Evolutionary conservation across 495 filamentous ascomycete species (phyloP), one percentile per base, ranked within the genome.

Genomic region (Penicillium paradoxum): DNA sequence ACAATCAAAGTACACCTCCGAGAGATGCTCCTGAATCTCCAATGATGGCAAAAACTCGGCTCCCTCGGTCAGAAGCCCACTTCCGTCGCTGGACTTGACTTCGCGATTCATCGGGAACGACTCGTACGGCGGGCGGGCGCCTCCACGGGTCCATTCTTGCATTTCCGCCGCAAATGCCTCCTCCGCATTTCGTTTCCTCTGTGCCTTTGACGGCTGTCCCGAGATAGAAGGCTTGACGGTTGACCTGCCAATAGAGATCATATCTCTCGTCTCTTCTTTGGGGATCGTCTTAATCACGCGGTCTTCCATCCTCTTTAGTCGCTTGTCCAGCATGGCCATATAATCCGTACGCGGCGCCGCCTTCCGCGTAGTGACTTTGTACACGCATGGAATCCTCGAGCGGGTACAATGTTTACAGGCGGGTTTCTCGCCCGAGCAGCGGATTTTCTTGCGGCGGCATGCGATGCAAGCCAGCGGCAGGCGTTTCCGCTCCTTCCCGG

Each of bases 251-350:
- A 91, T 84, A 14, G 76, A 72, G 13, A 76, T 65, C 52, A 84
- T 78, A 52, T 80, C 75, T 42, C 73, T 72, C 27, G 75, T 65
- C 58, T 93, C 90, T 29, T 90, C 82, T 61, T 91, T 95, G 6
- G 93, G 93, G 15, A 98, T 86, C 48, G 91, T 86, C 67, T 96
- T 97, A 73, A 97, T 95, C 38, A 98, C 91, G 37, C 92, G 84
- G 60, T 98, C 93, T 69, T 98, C 93, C 93, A 98, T 98, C 46
- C 91, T 75, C 73, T 90, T 92, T 51, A 93, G 67, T 49, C 92
- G 77, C 68, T 95, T 95, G 68, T 98, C 93, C 56, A 97, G 70
- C 92, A 96, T 98, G 14, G 92, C 92, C 93, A 97, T 98, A 69
- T 97, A 98, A 68, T 97, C 93, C 14, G 92, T 96, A 51, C 93